These are phyloP conservation scores for Euphorbia corollata DNA, from an alignment of 441 rosid genomes.

Conservation along the genomic window DNA sequence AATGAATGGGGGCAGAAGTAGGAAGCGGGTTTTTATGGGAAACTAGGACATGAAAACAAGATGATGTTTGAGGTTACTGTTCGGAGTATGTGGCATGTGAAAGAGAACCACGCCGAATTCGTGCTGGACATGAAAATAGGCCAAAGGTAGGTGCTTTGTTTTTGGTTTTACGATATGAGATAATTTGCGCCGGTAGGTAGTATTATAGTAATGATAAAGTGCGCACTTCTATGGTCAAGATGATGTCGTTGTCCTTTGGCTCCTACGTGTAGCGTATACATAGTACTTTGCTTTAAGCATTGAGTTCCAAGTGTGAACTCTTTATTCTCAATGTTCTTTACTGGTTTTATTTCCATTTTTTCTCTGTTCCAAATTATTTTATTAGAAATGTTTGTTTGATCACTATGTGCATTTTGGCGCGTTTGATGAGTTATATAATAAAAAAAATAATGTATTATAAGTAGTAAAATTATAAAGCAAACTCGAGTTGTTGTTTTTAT, in stretches of 20 bases:
- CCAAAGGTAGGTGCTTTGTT: background rate
- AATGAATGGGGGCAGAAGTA: too few relatives aligned
- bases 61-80: background rate
- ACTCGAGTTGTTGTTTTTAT: too few relatives aligned
- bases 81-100: background rate
- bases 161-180: background rate
- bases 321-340: too few relatives aligned
- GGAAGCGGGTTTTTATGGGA: constrained; percentile 12
- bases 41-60: constrained; percentile 17
- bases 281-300: background rate
- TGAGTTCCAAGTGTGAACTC: too few relatives aligned
- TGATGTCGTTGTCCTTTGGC: background rate
- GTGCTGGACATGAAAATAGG: background rate
- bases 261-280: constrained; percentile 6
- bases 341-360: too few relatives aligned
- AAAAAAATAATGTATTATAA: too few relatives aligned
- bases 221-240: constrained; percentile 9
- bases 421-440: too few relatives aligned
- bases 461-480: too few relatives aligned
- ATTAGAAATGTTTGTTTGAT: too few relatives aligned
- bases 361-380: too few relatives aligned
- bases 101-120: constrained; percentile 14
- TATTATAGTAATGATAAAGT: background rate
- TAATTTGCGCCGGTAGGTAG: constrained; percentile 12
- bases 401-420: too few relatives aligned